Evolutionary conservation across 2,329 filamentous ascomycete genomes (phyloP), one percentile per base, ranked within the genome.

Genomic region (Botryotinia convoluta): DNA sequence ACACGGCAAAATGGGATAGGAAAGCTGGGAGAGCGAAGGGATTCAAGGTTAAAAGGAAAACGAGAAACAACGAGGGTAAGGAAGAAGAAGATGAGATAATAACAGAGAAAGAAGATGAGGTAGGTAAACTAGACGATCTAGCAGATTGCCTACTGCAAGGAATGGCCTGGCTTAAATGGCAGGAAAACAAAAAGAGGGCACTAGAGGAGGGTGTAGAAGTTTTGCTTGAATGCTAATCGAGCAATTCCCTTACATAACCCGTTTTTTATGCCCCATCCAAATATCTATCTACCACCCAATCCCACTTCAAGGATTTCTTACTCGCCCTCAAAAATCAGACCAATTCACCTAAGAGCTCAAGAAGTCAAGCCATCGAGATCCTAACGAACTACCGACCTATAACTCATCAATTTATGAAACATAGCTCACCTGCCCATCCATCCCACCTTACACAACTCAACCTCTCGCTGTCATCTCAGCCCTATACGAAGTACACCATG

Each of bases 71-170:
- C 29, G 20, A 42, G 6, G 22, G 44, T 16, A 18, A 60, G 10
- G 54, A 60, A 59, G 62, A 65, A 20, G 77, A 75, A 60, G 77
- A 61, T 32, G 39, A 12, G 20, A 51, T 37, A 20, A 39, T 73
- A 61, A 77, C 76, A 73, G 77, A 77, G 22, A 70, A 75, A 72
- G 68, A 75, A 75, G 76, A 79, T 77, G 65, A 80, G 75, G 74
- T 79, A 42, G 81, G 76, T n/a, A 96, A 96, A 82, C 81, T 95
- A 71, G 93, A 97, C 81, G 93, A 97, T 83, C 82, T 97, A 68
- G 92, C 93, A 0, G 93, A 97, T 83, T 92, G 91, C 80, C 83
- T 96, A 39, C 81, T 96, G 71, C 93, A 97, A 81, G 93, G 90
- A 3, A 85, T 93, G 74, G 90, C 92, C 4, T 95, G 92, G 90